phyloP scores from a whole-genome alignment of 257 asterid genomes.

The Solanum infundibuliforme region DNA sequence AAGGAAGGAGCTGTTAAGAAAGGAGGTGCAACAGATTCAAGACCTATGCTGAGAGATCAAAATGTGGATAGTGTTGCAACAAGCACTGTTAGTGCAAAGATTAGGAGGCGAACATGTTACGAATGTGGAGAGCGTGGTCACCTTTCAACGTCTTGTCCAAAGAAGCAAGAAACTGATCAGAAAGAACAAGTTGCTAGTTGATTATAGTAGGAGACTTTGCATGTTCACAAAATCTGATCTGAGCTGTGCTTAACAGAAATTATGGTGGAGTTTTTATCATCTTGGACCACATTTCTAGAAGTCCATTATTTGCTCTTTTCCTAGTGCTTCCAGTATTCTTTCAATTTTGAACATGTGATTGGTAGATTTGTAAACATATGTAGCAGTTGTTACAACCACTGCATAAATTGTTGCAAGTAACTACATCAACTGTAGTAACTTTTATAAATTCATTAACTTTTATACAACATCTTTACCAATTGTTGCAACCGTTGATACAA shows the following conservation, averaged over 20 bases:
- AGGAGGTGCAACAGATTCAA: constrained; percentile 16
- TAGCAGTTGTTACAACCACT: background rate
- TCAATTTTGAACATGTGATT: background rate
- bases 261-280: background rate
- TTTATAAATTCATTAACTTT: background rate
- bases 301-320: background rate
- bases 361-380: background rate
- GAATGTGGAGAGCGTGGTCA: constrained; percentile 88
- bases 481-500: background rate
- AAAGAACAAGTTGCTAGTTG: constrained; percentile 19
- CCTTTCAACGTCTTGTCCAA: constrained; percentile 70
- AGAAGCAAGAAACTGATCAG: constrained; percentile 31
- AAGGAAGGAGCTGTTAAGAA: constrained; percentile 38
- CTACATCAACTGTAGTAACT: background rate
- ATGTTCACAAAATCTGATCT: background rate
- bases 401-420: background rate
- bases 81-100: constrained; percentile 44
- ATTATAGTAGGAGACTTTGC: background rate
- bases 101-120: constrained; percentile 72
- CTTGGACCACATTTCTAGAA: background rate
- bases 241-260: background rate
- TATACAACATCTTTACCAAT: background rate
- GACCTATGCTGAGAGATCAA: constrained; percentile 4
- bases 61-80: constrained; percentile 7
- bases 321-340: background rate